Percentiles rank a stretch among this genome's conserved stretches.
These are phyloP conservation scores for Xylaria digitata DNA, from an alignment of 2,329 filamentous ascomycete species.

Conservation along the genomic window DNA sequence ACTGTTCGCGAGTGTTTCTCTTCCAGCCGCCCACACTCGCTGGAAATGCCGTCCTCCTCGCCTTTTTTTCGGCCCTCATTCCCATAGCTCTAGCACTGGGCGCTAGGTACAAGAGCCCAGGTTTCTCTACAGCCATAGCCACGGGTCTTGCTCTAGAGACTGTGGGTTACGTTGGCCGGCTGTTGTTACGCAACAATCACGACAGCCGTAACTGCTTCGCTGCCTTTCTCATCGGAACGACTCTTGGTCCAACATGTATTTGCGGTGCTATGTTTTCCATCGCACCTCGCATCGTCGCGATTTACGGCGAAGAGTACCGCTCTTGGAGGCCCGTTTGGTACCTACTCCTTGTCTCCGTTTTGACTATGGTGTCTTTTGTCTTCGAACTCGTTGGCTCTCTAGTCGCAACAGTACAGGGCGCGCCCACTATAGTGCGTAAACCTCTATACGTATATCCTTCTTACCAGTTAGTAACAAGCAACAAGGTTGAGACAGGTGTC, in stretches of 20 bases:
- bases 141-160: conserved; percentile 58
- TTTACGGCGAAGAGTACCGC: conserved; percentile 60
- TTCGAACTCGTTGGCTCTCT: conserved; percentile 57
- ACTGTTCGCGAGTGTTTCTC: conserved; percentile 50
- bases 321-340: conserved; percentile 51
- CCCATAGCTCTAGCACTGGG: conserved; percentile 54
- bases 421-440: conserved; percentile 51
- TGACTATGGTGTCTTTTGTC: conserved; percentile 43
- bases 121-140: conserved; percentile 56
- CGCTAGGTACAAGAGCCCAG: conserved; percentile 53
- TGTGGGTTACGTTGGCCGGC: conserved; percentile 59
- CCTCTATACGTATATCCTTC: background rate
- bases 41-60: conserved; percentile 57
- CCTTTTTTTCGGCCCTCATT: conserved; percentile 55
- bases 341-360: conserved; percentile 43
- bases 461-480: conserved; percentile 25
- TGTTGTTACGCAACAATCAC: conserved; percentile 54
- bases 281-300: conserved; percentile 58
- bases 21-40: conserved; percentile 52
- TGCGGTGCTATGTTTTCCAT: conserved; percentile 58
- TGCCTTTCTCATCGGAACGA: conserved; percentile 60
- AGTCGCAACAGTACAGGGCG: conserved; percentile 53
- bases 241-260: conserved; percentile 60
- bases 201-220: conserved; percentile 54
- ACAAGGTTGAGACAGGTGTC: conserved; percentile 48